Evolutionary conservation across 768 basidiomycete species (phyloP), one percentile per base, ranked within the genome.

Genomic region (Calocybe indica): DNA sequence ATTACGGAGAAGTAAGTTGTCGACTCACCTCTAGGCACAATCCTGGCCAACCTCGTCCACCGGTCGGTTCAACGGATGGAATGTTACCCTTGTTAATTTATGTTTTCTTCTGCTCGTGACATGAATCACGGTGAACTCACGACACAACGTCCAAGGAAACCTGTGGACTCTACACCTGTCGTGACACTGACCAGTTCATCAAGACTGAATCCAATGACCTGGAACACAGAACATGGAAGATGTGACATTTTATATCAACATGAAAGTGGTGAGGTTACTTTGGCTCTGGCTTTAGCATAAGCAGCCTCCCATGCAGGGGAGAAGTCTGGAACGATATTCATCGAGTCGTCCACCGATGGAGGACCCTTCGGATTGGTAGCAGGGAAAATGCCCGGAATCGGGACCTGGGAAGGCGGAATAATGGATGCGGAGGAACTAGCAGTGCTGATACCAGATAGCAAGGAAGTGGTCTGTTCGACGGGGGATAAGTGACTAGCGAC

Each of bases 121-220:
- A 22, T 22, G 4, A 2, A 22, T 22, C 22, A 22, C 29, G n/a
- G 29, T 30, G 29, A 14, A 30, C 44, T 29, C 48, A 55, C 79
- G 1, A 82, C 75, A 54, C 79, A 81, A 0, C 60, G 69, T 2
- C 79, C 78, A 29, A 15, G 38, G 8, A n/a, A 36, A 36, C 61
- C 58, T 54, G 50, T 51, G 65, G 71, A 73, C 30, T 69, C 65
- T 5, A 76, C 62, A 11, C 78, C 78, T 31, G 76, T 79, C 12
- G 70, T 67, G 30, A 75, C 58, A 29, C 71, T 73, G 8, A 71
- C 74, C 48, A 76, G 75, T 54, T 77, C 66, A 30, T 75, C 69
- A n/a, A 76, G 61, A 11, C 68, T 63, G 45, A 69, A 69, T 15
- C 42, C 45, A 1, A 67, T 53, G 6, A 71, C 62, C 66, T 70